Evolutionary conservation across 352 stramenopile species (phyloP), one percentile per base, ranked within the genome.

Genomic region (Pythium chondricola): DNA sequence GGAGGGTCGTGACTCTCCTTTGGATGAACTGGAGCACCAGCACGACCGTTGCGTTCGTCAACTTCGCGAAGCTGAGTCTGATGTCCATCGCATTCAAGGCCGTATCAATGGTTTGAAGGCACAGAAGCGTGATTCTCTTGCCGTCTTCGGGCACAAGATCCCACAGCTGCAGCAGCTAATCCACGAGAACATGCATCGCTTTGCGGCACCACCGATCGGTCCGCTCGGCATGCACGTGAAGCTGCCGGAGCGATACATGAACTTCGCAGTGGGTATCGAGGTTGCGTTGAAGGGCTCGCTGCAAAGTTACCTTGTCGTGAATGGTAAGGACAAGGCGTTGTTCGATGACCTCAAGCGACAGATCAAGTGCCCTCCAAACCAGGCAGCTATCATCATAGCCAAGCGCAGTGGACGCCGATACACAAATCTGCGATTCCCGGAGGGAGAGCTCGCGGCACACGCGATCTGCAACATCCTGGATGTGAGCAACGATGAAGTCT

Each of bases 351-450:
- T 93, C 33, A 93, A 90, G 57, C 70, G 73, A 6, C 74, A 67
- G 16, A 67, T 69, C 44, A 75, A 82, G 40, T 89, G 74, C 46
- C 70, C 69, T 4, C 62, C 65, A 2, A 90, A 86, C 36, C 73
- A 87, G 52, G 78, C 76, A n/a, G 74, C 73, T 20, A 91, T 90
- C 26, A 82, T 93, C 45, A 93, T 93, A 53, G 71, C 78, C 2
- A 69, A 82, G 47, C 71, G 81, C 4, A 69, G 44, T 27, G 62
- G 65, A n/a, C 53, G 63, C 8, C 61, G 75, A 9, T 88, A 93
- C 27, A 45, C 44, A 2, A 79, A 74, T 45, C 48, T 93, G 22
- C 73, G 72, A 10, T 18, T 89, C 0, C 66, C 79, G 5, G 69
- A 83, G 25, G 77, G 77, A 6, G 39, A 58, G 7, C 55, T 90